Base-by-base conservation (phyloP, 2,329 filamentous ascomycete species). In the Emergomyces africanus region DNA sequence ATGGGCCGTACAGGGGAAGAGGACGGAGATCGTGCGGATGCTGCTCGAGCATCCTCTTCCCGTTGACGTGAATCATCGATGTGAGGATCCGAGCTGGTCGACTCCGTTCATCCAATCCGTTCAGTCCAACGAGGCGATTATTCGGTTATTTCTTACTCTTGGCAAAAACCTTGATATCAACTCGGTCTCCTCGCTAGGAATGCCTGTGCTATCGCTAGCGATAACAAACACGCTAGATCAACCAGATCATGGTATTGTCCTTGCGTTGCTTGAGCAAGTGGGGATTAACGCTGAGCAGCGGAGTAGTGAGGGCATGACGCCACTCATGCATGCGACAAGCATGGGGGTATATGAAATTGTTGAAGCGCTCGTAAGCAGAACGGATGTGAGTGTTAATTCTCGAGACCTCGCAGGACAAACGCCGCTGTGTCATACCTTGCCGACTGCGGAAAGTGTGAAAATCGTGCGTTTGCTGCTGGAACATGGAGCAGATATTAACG, bases 401-500 rank as follows among this genome's bases (percentile, higher is more conserved):
- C 23, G 35, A 54, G 33, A 37, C 4, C 10, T 14, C 12, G 1
- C 4, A 15, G 51, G 51, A 14, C 23, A 18, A 20, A 23, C 51
- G 25, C 28, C 48, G 25, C 25, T 50, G 28, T 33, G 14, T 9
- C 25, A 35, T 15, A 18, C 8, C 15, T 18, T 6, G 25, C 6
- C 28, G 15, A 3, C 5, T 33, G 1, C 18, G n/a, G 44, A 28
- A 20, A 30, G 23, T 30, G 3, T 35, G 14, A 18, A 50, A n/a
- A 33, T 50, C 15, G 25, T 33, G 10, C 48, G 28, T 20, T 33
- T 50, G 15, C 15, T 50, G 28, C 1, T 50, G 28, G 28, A 54
- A 8, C 30, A 28, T 41, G 51, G 51, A 1, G 51, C 59, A 18
- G 54, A 61, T 15, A 35, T 61, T 25, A 57, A 62, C 28, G 28